Evolutionary conservation across 1,139 yeast species (phyloP), one percentile per base, ranked within the genome.

Genomic region (Saccharomyces uvarum): DNA sequence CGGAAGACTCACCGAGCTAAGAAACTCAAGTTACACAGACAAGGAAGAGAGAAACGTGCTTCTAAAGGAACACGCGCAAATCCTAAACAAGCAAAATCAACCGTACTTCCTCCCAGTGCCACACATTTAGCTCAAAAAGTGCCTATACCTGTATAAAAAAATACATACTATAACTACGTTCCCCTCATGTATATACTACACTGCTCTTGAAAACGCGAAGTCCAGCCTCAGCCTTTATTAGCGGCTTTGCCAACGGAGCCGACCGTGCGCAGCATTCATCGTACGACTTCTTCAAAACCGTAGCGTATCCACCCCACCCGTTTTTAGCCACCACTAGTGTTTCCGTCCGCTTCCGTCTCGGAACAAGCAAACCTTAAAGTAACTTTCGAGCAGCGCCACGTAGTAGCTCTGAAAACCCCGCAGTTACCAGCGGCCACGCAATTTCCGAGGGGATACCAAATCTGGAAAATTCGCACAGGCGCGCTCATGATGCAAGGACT

Each of bases 21-120:
- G 53, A 38, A 42, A 38, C 14, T 6, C 28, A 14, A 48, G 51
- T 28, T 48, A 38, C 14, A 11, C 26, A n/a, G 51, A 38, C 29
- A 51, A 51, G 44, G 42, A 48, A 21, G 31, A 21, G 14, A 51
- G 53, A 48, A 51, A 51, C 33, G 32, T 14, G 28, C 44, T 41
- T 33, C 28, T 51, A 13, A 32, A 31, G 13, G n/a, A 38, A 24
- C 53, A 51, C 28, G 53, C 53, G 19, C 51, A 28, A 21, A 21
- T 11, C 24, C 51, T 51, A 24, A 49, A 38, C 32, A 14, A 31
- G 14, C 14, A 47, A 16, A 24, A 33, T 9, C 16, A 16, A 16
- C 50, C 53, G 9, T 51, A 51, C 50, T 51, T 26, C 14, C 26
- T 51, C 6, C 49, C 50, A 11, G 26, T 31, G 31, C 48, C 44